Conservation (phyloP, 129 eudicot genomes). For the Oenanthe sinensis region DNA sequence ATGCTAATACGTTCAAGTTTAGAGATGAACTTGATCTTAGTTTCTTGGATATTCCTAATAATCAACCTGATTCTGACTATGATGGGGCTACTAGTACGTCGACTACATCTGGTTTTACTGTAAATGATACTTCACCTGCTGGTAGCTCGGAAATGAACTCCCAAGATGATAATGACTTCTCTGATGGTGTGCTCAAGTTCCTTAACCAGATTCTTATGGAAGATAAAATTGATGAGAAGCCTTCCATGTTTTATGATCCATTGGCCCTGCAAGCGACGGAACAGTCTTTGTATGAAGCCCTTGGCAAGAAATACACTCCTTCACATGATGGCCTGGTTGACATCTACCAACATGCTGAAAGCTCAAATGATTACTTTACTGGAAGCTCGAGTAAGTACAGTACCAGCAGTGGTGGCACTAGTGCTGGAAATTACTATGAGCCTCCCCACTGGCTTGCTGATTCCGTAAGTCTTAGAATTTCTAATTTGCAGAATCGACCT, state of each 20-base stretch:
- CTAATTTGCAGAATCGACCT: constrained; percentile 22
- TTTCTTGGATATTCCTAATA: constrained; percentile 34
- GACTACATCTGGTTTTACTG: background rate
- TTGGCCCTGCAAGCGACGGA: constrained; percentile 52
- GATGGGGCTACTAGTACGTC: background rate
- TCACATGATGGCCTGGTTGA: background rate
- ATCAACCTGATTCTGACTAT: constrained; percentile 13
- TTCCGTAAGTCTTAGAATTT: constrained; percentile 26
- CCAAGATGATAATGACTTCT: constrained; percentile 33
- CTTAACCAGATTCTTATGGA: constrained; percentile 58
- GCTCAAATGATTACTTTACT: background rate
- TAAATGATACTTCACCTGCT: constrained; percentile 9
- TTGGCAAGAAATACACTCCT: constrained; percentile 31
- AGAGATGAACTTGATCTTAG: constrained; percentile 46
- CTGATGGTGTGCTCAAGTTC: constrained; percentile 49
- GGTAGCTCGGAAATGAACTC: constrained; percentile 35
- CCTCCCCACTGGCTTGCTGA: constrained; percentile 8
- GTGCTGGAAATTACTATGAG: background rate
- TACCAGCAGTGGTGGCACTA: constrained; percentile 1
- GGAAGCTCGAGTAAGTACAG: constrained; percentile 5
- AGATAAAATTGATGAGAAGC: constrained; percentile 58
- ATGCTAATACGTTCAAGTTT: constrained; percentile 29
- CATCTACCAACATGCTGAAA: background rate
- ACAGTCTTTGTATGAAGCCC: constrained; percentile 45
- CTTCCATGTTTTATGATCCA: constrained; percentile 59